A percentile compares a stretch with the other conserved stretches of the same genome.
Conservation (phyloP, 441 rosid species). For the Euphorbia schlechtendalii region DNA sequence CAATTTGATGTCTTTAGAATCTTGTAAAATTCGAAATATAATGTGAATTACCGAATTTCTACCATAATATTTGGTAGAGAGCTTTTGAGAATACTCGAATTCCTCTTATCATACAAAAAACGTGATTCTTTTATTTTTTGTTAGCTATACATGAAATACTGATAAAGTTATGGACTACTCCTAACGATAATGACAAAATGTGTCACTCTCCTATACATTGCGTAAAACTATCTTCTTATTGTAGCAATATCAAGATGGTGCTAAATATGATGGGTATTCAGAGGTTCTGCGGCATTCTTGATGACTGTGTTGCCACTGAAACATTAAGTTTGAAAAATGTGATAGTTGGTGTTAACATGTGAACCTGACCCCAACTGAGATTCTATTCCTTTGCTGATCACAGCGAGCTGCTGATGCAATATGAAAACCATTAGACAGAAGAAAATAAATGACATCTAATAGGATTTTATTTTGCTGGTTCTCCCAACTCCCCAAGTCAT, state of each 20-base stretch:
- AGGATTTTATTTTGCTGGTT: neutral
- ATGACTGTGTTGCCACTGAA: neutral
- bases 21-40: neutral
- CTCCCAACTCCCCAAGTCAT: neutral
- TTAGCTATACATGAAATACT: neutral
- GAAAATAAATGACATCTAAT: neutral
- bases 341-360: neutral
- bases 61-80: too few relatives aligned
- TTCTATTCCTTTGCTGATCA: neutral
- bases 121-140: neutral
- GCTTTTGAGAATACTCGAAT: neutral
- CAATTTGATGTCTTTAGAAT: neutral
- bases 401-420: neutral
- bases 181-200: neutral
- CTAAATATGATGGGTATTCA: neutral
- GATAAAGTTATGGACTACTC: neutral
- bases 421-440: neutral
- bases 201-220: neutral
- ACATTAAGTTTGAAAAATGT: neutral
- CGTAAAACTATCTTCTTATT: neutral
- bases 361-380: neutral
- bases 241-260: neutral
- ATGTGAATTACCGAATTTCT: too few relatives aligned
- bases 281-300: neutral
- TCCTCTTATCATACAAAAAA: neutral